Conservation (phyloP, 768 basidiomycete species). For the Amylocystis lapponica region DNA sequence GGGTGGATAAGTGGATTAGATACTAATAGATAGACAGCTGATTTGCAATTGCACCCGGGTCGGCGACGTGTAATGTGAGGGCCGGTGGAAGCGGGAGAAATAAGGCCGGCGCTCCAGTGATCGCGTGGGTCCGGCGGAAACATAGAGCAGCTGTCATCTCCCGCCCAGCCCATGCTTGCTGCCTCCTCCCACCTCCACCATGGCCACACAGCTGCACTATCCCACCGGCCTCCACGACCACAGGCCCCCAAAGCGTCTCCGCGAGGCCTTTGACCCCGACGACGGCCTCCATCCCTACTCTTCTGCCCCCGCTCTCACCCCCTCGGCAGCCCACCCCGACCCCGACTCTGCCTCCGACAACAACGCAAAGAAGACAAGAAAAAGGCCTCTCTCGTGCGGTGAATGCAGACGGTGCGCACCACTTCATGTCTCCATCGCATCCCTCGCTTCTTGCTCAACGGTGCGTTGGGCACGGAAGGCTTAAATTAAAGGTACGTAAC, state of each 20-base stretch:
- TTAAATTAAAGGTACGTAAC: slow-evolving; percentile 56
- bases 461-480: no score
- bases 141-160: background rate
- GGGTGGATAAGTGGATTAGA: no score
- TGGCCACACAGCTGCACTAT: slow-evolving; percentile 9
- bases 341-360: slow-evolving; percentile 17
- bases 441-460: slow-evolving; percentile 8
- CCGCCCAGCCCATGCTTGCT: slow-evolving; percentile 11
- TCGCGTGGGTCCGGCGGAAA: slow-evolving; percentile 6
- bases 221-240: slow-evolving; percentile 11
- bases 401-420: slow-evolving; percentile 56
- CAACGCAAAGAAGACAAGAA: slow-evolving; percentile 25
- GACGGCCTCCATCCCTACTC: slow-evolving; percentile 13
- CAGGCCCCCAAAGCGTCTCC: slow-evolving; percentile 17
- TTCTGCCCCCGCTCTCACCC: slow-evolving; percentile 10
- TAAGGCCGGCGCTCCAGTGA: background rate
- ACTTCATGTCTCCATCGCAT: slow-evolving; percentile 1
- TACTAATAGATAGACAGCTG: no score
- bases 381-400: slow-evolving; percentile 54
- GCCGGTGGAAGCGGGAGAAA: slow-evolving; percentile 1
- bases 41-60: no score
- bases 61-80: no score
- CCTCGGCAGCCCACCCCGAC: slow-evolving; percentile 17
- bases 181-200: slow-evolving; percentile 11
- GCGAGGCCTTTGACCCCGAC: slow-evolving; percentile 13